phyloP scores from a whole-genome alignment of 495 filamentous ascomycete genomes.

The Staphylotrichum longicolle region DNA sequence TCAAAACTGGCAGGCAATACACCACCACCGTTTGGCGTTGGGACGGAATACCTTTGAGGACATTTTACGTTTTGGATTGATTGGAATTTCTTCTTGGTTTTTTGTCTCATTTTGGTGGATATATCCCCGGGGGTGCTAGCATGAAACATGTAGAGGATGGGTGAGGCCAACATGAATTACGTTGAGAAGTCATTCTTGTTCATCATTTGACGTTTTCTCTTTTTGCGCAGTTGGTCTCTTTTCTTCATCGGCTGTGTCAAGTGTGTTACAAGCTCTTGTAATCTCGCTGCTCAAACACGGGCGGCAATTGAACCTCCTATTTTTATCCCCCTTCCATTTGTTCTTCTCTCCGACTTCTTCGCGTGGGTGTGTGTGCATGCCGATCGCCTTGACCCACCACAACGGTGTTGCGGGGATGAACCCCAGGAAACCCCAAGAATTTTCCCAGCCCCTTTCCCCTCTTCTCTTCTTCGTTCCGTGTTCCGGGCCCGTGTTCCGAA shows the following conservation, averaged over 20 bases:
- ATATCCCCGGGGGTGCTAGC: conserved; percentile 19
- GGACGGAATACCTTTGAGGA: conserved; percentile 16
- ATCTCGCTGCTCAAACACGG: too few relatives aligned
- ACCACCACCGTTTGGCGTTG: conserved; percentile 19
- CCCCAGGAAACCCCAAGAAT: neutral
- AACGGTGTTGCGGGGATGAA: neutral
- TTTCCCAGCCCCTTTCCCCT: neutral
- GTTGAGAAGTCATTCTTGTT: neutral
- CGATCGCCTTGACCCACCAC: too few relatives aligned
- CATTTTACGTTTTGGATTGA: conserved; percentile 10
- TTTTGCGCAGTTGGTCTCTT: neutral
- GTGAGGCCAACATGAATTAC: conserved; percentile 9
- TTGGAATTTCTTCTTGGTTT: neutral
- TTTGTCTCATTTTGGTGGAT: conserved; percentile 17
- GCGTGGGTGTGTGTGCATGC: neutral
- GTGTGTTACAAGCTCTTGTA: too few relatives aligned
- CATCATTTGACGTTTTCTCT: neutral
- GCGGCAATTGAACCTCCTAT: too few relatives aligned
- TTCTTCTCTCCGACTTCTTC: neutral
- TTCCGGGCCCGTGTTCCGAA: conserved; percentile 15
- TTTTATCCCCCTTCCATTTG: neutral
- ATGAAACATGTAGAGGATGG: conserved; percentile 14
- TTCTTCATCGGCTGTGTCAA: too few relatives aligned
- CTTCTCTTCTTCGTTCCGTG: neutral
- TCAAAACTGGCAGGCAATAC: conserved; percentile 11